Percentiles rank a stretch among this genome's conserved stretches.
Conservation (phyloP, 805 yeast genomes). For the Starmerella bombicola region DNA sequence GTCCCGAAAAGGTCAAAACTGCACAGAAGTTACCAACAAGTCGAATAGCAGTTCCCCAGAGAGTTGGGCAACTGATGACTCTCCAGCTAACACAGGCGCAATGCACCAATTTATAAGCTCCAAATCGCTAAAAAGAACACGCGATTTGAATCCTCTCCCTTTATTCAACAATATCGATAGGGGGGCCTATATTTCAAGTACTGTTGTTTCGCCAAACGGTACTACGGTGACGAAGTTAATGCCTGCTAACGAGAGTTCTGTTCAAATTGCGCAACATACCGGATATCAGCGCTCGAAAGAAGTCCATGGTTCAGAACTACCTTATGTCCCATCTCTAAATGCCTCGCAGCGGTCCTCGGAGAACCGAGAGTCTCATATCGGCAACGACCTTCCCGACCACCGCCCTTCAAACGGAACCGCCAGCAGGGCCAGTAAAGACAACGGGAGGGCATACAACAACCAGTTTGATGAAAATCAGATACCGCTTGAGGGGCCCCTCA, state of each 20-base stretch:
- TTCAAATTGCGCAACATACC: not conserved
- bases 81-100: conserved; percentile 5
- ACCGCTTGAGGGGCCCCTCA: not conserved
- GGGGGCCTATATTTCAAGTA: conserved; percentile 75
- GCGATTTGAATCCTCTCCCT: conserved; percentile 56
- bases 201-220: conserved; percentile 83
- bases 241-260: conserved; percentile 44
- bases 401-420: not conserved
- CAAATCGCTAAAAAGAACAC: conserved; percentile 1
- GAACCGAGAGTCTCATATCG: not conserved
- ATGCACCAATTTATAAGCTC: conserved; percentile 9
- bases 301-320: not conserved
- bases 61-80: conserved; percentile 6
- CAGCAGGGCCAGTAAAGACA: no score
- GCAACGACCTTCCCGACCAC: not conserved
- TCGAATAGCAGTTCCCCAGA: conserved; percentile 5
- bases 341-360: not conserved
- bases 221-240: conserved; percentile 81
- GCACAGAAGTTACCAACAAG: not conserved
- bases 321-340: not conserved
- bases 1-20: not conserved
- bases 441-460: no score
- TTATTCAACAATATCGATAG: conserved; percentile 81
- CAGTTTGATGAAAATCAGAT: not conserved
- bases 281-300: not conserved